Base-by-base conservation (phyloP, 805 yeast species). In the Ogataea haglerorum region DNA sequence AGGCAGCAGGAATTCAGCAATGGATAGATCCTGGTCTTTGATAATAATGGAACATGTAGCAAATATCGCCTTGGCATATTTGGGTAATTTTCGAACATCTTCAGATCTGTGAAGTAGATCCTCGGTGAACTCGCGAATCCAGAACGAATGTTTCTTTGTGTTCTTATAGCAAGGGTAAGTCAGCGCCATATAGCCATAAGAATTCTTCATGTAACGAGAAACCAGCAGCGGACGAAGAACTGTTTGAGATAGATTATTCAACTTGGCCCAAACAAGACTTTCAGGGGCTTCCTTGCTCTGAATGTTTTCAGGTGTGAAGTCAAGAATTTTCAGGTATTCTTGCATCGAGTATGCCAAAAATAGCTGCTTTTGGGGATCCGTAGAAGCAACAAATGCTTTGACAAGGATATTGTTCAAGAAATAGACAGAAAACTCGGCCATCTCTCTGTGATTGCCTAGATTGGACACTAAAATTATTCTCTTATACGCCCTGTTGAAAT, bases 271-370 rank as follows among this genome's bases (percentile, higher is more conserved):
- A 2, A 80, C 64, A 4, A 54, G 48, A 18, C 49, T 56, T 17
- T 64, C 64, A 10, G 63, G 60, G 12, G 51, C 30, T 56, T 66
- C 65, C 18, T 33, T 10, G 14, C 42, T 35, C 22, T 47, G 25
- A 9, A 53, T 45, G 32, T 51, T 42, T 37, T 49, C 51, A 10
- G 58, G 48, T 6, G 58, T 45, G 34, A 52, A 61, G 2, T 75
- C 80, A 56, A 88, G 70, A 12, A 78, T 72, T 48, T 79, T 79
- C 37, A 93, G 63, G 35, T 82, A 80, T 47, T 88, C 93, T 58
- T 93, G 99, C 76, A 93, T 86, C 0, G 91, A 84, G 60, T 77
- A 84, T 0, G 96, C 96, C 25, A 89, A 71, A 55, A 83, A 85
- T 43, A 85, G 70, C 59, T 93, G 99, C 35, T 79, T 77, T 16